Evolutionary conservation across 2,329 filamentous ascomycete genomes (phyloP).

Genomic region (Dactylonectria estremocensis): DNA sequence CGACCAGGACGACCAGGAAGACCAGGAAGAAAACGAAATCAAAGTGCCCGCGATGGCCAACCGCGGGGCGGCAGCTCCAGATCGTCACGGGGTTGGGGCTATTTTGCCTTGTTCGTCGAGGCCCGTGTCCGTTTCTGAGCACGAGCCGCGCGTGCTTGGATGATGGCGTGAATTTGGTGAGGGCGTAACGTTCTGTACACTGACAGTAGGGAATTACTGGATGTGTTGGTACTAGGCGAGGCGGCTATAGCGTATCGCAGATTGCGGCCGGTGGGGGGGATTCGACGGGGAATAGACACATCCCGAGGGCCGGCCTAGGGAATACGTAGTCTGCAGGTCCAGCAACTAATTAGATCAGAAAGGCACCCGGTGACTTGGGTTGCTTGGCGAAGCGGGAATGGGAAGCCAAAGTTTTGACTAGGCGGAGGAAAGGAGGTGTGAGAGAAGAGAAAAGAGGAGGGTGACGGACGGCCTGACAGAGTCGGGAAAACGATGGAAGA

Average conservation of each 20-base stretch:
- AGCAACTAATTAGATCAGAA: no score
- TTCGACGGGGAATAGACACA: background rate
- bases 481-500: background rate
- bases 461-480: conserved; percentile 5
- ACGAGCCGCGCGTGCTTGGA: background rate
- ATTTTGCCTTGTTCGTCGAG: background rate
- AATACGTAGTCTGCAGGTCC: background rate
- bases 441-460: background rate
- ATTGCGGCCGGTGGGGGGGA: background rate
- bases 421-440: conserved; percentile 27
- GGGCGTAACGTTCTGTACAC: background rate
- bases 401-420: background rate
- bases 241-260: background rate
- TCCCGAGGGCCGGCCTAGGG: background rate
- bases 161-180: background rate
- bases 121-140: background rate
- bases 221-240: no score
- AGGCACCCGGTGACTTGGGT: background rate
- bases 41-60: background rate
- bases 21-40: background rate
- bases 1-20: background rate
- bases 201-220: no score
- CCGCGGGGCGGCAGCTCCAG: conserved; percentile 7
- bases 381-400: background rate
- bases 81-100: background rate